Base-by-base conservation (phyloP, 2,329 filamentous ascomycete species). In the Gaeumannomyces sp. region DNA sequence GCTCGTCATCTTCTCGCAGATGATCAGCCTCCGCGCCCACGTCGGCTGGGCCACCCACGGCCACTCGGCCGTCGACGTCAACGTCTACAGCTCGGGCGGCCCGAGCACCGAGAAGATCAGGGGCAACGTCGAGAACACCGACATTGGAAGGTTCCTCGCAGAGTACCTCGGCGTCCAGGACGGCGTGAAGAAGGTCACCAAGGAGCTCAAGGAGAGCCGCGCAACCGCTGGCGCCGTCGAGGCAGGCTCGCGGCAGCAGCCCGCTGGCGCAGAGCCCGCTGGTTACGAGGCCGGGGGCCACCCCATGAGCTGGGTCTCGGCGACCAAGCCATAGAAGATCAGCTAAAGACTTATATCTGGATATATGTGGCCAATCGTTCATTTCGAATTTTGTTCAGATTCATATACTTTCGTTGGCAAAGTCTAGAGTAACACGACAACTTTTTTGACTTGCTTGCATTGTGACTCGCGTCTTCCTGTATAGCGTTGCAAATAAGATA, bases 11-110 rank as follows among this genome's bases (percentile, higher is more conserved):
- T 91, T 98, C 73, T 88, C 93, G 0, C 88, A 92, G 72, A 94
- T 99, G 80, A 86, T 98, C 70, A 96, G 91, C 70, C 84, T 90
- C 5, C 87, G 95, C 66, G 91, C 93, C 1, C 92, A 96, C 73
- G 86, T 97, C 59, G 96, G 95, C 19, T 99, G 95, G 95, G 89
- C 86, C 68, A 97, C 93, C 0, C 94, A 97, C 75, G 95, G 95
- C 33, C 95, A 99, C 78, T 90, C 89, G 27, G 95, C 89, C 63
- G 93, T 95, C 10, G 95, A 99, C 74, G 95, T 99, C 61, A 99
- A 99, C 76, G 92, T 99, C 69, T 99, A 98, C 78, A 89, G 91
- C 63, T 93, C 90, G 0, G 82, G 83, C 60, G 88, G 91, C 4
- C 82, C 85, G 0, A 82, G 85, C 53, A 85, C 88, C 0, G 82